Conservation (phyloP, 192 early-diverging fungal genomes). For the Coemansia sp. region DNA sequence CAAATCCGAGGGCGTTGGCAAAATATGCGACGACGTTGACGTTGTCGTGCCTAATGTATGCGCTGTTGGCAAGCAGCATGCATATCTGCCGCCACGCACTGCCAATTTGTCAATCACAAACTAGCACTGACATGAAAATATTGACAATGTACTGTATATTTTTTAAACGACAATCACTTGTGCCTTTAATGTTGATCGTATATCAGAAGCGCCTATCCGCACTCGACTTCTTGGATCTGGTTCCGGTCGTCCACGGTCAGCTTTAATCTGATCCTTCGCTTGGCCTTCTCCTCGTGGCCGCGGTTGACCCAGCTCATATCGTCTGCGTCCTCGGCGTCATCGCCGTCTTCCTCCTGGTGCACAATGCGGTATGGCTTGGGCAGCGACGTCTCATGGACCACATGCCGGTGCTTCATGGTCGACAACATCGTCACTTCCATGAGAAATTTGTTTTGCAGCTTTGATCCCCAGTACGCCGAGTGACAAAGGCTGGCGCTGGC, state of each 20-base stretch:
- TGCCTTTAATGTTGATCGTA: neutral
- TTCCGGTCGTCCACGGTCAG: constrained; percentile 46
- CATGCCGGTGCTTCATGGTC: constrained; percentile 26
- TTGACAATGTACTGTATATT: neutral
- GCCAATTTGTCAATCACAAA: constrained; percentile 33
- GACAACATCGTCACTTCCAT: constrained; percentile 33
- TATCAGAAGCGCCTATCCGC: constrained; percentile 16
- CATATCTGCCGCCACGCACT: constrained; percentile 49
- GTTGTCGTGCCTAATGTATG: constrained; percentile 17
- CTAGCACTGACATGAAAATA: neutral
- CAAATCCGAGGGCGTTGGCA: neutral
- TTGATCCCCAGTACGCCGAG: constrained; percentile 39
- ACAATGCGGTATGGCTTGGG: constrained; percentile 51
- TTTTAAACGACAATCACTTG: neutral
- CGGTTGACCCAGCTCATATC: constrained; percentile 43
- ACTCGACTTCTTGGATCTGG: constrained; percentile 40
- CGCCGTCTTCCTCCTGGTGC: constrained; percentile 41
- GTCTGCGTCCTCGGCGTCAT: constrained; percentile 43
- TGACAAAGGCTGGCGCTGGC: constrained; percentile 30
- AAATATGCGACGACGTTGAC: constrained; percentile 12
- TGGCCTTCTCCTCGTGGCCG: constrained; percentile 42
- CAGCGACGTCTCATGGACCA: constrained; percentile 44
- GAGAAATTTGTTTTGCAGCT: constrained; percentile 35
- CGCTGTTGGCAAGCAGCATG: constrained; percentile 18
- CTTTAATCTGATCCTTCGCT: constrained; percentile 34